phyloP scores from a whole-genome alignment of 805 yeast genomes.

The Pichia exigua region DNA sequence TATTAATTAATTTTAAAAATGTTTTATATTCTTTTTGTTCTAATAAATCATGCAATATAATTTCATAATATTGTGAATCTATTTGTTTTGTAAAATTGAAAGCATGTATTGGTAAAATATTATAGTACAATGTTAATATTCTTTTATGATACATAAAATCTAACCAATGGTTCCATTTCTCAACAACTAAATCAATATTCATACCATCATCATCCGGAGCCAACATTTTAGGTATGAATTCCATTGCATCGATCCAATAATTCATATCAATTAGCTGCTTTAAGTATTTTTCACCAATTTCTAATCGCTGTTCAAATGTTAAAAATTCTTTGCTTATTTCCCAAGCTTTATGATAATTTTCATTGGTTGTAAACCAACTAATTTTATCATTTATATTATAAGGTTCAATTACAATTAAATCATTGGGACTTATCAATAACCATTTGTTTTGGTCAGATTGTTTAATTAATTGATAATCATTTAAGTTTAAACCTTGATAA shows the following conservation, averaged over 20 bases:
- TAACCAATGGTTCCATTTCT: constrained; percentile 64
- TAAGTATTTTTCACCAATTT: constrained; percentile 53
- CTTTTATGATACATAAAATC: constrained; percentile 41
- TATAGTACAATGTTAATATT: constrained; percentile 40
- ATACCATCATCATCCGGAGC: constrained; percentile 19
- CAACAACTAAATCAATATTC: constrained; percentile 20
- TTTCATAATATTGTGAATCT: constrained; percentile 36
- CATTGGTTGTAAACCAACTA: constrained; percentile 59
- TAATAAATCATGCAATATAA: constrained; percentile 40
- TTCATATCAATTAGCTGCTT: constrained; percentile 34
- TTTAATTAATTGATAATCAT: constrained; percentile 58
- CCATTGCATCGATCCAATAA: constrained; percentile 51
- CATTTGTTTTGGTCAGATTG: constrained; percentile 31
- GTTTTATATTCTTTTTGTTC: constrained; percentile 25
- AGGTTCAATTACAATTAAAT: constrained; percentile 69
- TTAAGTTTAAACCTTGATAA: constrained; percentile 54
- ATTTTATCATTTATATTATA: constrained; percentile 62
- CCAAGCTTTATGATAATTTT: constrained; percentile 67
- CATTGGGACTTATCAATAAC: constrained; percentile 71
- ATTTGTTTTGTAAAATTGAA: constrained; percentile 19
- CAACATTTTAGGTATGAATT: constrained; percentile 38
- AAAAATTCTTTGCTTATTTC: constrained; percentile 55
- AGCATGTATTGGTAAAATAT: constrained; percentile 44
- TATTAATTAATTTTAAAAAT: constrained; percentile 36
- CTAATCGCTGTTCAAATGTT: constrained; percentile 40